Evolutionary conservation across 148 eudicot genomes (phyloP).

Genomic region (Cornus suecica): DNA sequence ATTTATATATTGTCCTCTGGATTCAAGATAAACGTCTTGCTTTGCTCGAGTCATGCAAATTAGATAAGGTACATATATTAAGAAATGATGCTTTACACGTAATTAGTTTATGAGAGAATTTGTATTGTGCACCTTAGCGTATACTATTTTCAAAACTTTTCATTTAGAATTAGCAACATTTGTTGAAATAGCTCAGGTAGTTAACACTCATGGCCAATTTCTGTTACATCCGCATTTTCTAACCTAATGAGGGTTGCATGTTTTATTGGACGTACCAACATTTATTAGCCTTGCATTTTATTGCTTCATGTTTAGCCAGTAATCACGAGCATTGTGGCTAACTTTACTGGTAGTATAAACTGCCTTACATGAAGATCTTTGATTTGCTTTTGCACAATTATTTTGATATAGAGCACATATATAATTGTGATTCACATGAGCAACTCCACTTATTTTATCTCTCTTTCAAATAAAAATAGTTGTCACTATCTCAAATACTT

Average conservation of each 20-base stretch:
- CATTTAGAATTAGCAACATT: not conserved
- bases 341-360: not conserved
- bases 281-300: not conserved
- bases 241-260: not conserved
- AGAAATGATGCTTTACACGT: not conserved
- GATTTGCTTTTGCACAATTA: not conserved
- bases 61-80: conserved; percentile 62
- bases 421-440: not conserved
- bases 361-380: not conserved
- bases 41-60: conserved; percentile 78
- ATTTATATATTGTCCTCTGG: conserved; percentile 85
- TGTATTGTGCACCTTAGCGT: not conserved
- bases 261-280: not conserved
- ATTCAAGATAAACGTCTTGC: conserved; percentile 88
- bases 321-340: not conserved
- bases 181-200: not conserved
- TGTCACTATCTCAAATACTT: no score
- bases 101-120: not conserved
- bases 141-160: not conserved
- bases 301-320: not conserved
- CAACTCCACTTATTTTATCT: not conserved
- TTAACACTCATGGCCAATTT: no score
- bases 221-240: not conserved
- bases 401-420: not conserved
- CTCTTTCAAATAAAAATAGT: not conserved